Evolutionary conservation across 1,284 basidiomycete species (phyloP), one percentile per base, ranked within the genome.

Genomic region (Ganoderma lingzhi): DNA sequence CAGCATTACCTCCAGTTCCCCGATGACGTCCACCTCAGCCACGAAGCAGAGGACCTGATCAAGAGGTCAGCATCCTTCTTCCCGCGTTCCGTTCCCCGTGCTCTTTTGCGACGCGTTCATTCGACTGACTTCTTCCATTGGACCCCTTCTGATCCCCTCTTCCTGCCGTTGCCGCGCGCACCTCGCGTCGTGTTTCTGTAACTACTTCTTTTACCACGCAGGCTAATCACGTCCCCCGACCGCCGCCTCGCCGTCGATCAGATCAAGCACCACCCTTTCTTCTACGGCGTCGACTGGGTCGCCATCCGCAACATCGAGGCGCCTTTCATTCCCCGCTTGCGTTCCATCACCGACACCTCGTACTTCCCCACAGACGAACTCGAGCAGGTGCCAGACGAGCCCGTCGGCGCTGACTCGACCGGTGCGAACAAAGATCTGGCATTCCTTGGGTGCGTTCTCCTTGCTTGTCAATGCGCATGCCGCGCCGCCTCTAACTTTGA

Each of bases 301-400:
- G 88, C 91, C 3, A 92, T 99, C 78, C 91, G 97, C 45, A 89
- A 94, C 72, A 98, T 99, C 72, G 95, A 97, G 75, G 96, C 96
- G 35, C 97, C 97, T 0, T 99, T 98, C 79, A 95, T 99, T 30
- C 97, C 97, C 3, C 94, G 93, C 71, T 86, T 99, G 62, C 93
- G 93, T 73, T 96, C 94, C 41, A 93, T 96, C 78, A 98, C 96
- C 30, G 97, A 98, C 79, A 98, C 96, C 1, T 95, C 92, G 9
- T 98, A 98, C 84, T 99, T 98, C 91, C 97, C 97, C 1, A 97
- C 95, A 30, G 97, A 99, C 75, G 97, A 99, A 79, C 90, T 98
- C 68, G 92, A 94, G 71, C 92, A 96, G 77, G 90, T 95, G 15
- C 86, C 90, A 2, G 90, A 96, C 70, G 90, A 94, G 73, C 85